Evolutionary conservation across 495 filamentous ascomycete genomes (phyloP).

Genomic region (Wilcoxina mikolae): DNA sequence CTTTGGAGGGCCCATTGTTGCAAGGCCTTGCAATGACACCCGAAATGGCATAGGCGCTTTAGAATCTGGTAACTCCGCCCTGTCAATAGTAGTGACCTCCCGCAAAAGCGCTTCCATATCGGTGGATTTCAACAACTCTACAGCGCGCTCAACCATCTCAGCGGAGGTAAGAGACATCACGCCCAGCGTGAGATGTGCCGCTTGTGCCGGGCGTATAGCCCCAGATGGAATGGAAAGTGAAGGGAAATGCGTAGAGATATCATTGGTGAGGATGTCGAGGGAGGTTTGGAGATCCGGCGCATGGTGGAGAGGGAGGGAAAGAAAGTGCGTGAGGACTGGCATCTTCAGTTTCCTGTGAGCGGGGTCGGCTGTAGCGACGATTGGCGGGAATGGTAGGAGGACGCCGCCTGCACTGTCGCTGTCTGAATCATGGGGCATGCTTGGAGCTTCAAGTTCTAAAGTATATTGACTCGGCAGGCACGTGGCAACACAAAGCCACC

Average conservation of each 20-base stretch:
- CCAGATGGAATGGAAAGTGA: slow-evolving; percentile 36
- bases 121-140: slow-evolving; percentile 40
- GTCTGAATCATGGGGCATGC: too few species aligned
- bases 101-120: slow-evolving; percentile 39
- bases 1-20: slow-evolving; percentile 34
- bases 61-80: neutral
- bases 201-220: slow-evolving; percentile 63
- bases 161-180: slow-evolving; percentile 60
- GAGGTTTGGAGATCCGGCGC: slow-evolving; percentile 45
- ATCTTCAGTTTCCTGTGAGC: neutral
- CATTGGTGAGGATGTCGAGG: slow-evolving; percentile 45
- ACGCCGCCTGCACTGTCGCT: too few species aligned
- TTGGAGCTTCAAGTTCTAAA: too few species aligned
- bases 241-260: slow-evolving; percentile 32
- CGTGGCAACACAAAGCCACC: too few species aligned
- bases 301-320: slow-evolving; percentile 68
- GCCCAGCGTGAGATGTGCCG: slow-evolving; percentile 72
- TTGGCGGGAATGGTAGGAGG: too few species aligned
- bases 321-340: slow-evolving; percentile 59
- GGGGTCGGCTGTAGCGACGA: too few species aligned
- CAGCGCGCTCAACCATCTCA: slow-evolving; percentile 44
- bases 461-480: too few species aligned
- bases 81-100: neutral
- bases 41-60: slow-evolving; percentile 9
- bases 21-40: slow-evolving; percentile 37